A percentile compares a stretch with the other conserved stretches of the same genome.
Conservation (phyloP, 108 stramenopile species). For the Pseudonitzschia pungens region DNA sequence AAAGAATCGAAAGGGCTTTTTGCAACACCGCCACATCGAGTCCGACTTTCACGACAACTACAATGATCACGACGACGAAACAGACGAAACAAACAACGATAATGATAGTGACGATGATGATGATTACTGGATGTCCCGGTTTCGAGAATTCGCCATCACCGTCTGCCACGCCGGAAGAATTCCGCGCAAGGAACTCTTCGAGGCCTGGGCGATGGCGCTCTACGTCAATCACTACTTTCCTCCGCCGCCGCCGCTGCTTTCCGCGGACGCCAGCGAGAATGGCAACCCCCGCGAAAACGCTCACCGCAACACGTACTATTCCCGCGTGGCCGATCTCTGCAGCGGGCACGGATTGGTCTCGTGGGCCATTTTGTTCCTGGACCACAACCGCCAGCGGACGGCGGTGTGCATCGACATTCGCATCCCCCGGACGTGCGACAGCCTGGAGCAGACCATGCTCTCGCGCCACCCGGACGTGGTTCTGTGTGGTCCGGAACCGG, state of each 20-base stretch:
- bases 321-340: conserved; percentile 59
- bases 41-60: conserved; percentile 7
- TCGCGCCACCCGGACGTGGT: conserved; percentile 40
- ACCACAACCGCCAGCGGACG: conserved; percentile 38
- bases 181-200: conserved; percentile 73
- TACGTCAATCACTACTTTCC: conserved; percentile 56
- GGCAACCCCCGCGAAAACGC: neutral
- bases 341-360: conserved; percentile 64
- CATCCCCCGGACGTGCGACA: conserved; percentile 64
- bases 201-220: conserved; percentile 65
- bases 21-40: neutral
- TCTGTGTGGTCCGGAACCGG: neutral
- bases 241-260: neutral
- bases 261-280: neutral
- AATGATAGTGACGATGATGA: neutral
- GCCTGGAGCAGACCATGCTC: conserved; percentile 42
- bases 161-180: conserved; percentile 50
- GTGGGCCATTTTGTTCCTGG: conserved; percentile 60
- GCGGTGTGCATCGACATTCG: conserved; percentile 55
- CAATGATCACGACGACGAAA: neutral
- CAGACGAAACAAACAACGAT: neutral
- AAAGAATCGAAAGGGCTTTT: neutral
- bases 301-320: neutral
- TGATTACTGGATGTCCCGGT: conserved; percentile 24
- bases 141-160: conserved; percentile 57